A percentile compares a stretch with the other conserved stretches of the same genome.
Conservation (phyloP, 768 basidiomycete genomes). For the Boletus rex-veris region DNA sequence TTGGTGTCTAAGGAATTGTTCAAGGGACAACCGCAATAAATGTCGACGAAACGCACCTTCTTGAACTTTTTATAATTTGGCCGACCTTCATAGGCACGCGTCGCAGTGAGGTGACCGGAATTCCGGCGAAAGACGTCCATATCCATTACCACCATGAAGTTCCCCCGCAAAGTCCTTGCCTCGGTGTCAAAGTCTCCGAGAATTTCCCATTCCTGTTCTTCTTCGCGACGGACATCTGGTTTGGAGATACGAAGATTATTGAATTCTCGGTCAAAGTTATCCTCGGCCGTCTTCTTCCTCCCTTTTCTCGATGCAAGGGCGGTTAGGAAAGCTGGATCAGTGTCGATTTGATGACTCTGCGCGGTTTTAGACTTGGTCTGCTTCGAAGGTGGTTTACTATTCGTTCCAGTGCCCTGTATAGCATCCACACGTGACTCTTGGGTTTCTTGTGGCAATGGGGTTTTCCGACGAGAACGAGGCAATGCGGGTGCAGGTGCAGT, state of each 20-base stretch:
- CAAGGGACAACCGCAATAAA: conserved; percentile 6
- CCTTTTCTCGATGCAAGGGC: conserved; percentile 71
- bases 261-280: conserved; percentile 75
- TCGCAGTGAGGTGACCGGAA: conserved; percentile 22
- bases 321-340: conserved; percentile 64
- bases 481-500: background rate
- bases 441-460: background rate
- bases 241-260: conserved; percentile 71
- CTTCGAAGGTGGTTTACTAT: conserved; percentile 4
- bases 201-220: conserved; percentile 54
- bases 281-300: conserved; percentile 59
- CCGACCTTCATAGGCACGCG: conserved; percentile 42
- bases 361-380: conserved; percentile 2
- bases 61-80: conserved; percentile 80
- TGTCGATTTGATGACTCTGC: conserved; percentile 38
- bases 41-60: conserved; percentile 43
- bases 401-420: conserved; percentile 27
- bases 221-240: conserved; percentile 49
- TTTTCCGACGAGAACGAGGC: background rate
- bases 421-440: background rate
- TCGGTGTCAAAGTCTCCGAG: conserved; percentile 62
- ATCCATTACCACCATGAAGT: conserved; percentile 77
- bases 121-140: conserved; percentile 49
- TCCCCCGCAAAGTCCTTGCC: conserved; percentile 58
- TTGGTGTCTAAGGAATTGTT: conserved; percentile 25